Conservation (phyloP, 2,329 filamentous ascomycete genomes). For the Fusarium longipes region DNA sequence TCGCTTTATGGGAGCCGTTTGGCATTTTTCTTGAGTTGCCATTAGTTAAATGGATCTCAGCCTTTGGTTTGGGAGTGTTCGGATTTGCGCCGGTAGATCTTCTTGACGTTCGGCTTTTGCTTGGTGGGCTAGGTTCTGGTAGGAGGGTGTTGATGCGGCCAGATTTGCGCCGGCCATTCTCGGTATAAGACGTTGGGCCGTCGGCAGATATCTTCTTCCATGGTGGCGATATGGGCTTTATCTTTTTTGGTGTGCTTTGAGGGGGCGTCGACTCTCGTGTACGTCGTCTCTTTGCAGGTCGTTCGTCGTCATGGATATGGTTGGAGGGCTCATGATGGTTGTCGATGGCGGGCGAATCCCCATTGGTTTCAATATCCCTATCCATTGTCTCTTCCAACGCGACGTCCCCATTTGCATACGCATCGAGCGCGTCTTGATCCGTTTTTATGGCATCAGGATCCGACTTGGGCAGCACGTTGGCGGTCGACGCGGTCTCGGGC, state of each 20-base stretch:
- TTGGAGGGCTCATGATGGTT: conserved; percentile 56
- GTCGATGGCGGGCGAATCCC: conserved; percentile 46
- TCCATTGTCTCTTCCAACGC: conserved; percentile 31
- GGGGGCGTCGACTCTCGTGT: conserved; percentile 62
- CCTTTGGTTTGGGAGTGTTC: conserved; percentile 51
- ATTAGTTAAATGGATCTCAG: conserved; percentile 43
- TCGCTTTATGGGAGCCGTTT: conserved; percentile 44
- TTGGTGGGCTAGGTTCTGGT: conserved; percentile 62
- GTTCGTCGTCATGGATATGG: conserved; percentile 55
- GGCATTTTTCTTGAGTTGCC: conserved; percentile 44
- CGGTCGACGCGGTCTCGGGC: conserved; percentile 70
- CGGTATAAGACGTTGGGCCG: conserved; percentile 86
- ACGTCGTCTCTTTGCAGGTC: conserved; percentile 74
- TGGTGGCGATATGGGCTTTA: conserved; percentile 77
- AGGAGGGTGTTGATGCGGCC: conserved; percentile 71
- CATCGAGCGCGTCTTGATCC: conserved; percentile 40
- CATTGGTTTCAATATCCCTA: conserved; percentile 31
- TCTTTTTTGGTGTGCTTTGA: conserved; percentile 53
- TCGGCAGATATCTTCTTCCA: conserved; percentile 91
- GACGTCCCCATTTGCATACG: conserved; percentile 35
- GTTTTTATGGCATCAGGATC: conserved; percentile 44
- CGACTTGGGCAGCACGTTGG: conserved; percentile 53
- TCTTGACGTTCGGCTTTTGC: conserved; percentile 64
- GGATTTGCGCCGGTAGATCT: conserved; percentile 52
- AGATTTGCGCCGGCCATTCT: conserved; percentile 76